Conservation (phyloP, 345 rosid genomes). For the Eutrema japonicum region DNA sequence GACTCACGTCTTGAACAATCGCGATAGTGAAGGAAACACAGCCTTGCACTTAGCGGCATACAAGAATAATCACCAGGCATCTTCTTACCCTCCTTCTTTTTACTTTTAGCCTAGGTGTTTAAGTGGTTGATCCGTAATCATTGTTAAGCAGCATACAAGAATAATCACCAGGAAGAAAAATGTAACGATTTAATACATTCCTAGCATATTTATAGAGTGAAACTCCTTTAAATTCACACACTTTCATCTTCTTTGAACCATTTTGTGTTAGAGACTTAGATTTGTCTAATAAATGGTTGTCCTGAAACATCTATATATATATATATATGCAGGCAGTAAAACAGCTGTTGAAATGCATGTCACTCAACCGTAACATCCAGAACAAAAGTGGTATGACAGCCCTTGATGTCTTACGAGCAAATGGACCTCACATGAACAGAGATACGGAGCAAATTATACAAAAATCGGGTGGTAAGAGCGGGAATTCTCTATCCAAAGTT, state of each 20-base stretch:
- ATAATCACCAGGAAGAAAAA: too few species aligned
- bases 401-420: slow-evolving; percentile 18
- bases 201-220: too few species aligned
- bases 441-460: background rate
- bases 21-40: slow-evolving; percentile 33
- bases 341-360: slow-evolving; percentile 20
- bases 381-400: slow-evolving; percentile 22
- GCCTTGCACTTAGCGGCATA: slow-evolving; percentile 37
- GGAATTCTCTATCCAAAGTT: background rate
- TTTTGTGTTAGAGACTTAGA: background rate
- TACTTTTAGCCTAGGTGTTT: too few species aligned
- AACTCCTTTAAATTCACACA: background rate
- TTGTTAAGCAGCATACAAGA: too few species aligned
- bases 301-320: background rate
- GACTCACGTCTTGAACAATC: slow-evolving; percentile 1
- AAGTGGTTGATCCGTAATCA: too few species aligned
- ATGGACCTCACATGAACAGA: background rate
- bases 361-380: slow-evolving; percentile 28
- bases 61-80: slow-evolving; percentile 17
- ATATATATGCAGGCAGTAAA: slow-evolving; percentile 33
- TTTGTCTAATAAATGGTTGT: background rate
- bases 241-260: background rate
- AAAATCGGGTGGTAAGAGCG: background rate
- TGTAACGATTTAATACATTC: too few species aligned
- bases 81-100: background rate